phyloP scores from a whole-genome alignment of 2,329 filamentous ascomycete genomes.

The Aspergillus versicolor region DNA sequence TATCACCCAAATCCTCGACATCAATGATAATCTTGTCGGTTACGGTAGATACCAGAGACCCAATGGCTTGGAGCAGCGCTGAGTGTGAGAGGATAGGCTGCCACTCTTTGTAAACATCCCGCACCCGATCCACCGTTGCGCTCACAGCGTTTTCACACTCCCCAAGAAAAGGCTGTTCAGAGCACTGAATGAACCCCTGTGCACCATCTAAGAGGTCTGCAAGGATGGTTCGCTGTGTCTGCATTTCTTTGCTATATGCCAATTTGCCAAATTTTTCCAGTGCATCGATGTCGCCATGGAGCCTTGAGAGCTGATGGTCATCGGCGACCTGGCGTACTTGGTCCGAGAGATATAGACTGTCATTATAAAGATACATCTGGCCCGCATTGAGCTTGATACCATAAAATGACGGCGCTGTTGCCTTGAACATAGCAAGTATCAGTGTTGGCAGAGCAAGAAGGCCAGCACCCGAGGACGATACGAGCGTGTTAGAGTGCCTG shows the following conservation, averaged over 20 bases:
- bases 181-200: constrained; percentile 61
- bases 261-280: constrained; percentile 61
- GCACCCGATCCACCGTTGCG: constrained; percentile 58
- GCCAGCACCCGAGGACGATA: constrained; percentile 43
- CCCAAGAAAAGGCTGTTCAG: constrained; percentile 56
- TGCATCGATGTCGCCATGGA: constrained; percentile 55
- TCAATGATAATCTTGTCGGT: constrained; percentile 61
- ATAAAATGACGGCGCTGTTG: constrained; percentile 49
- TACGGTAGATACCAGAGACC: constrained; percentile 57
- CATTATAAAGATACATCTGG: constrained; percentile 66
- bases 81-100: constrained; percentile 58
- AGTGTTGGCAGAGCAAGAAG: constrained; percentile 48
- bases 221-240: constrained; percentile 62
- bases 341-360: constrained; percentile 58
- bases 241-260: constrained; percentile 64
- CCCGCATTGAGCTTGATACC: constrained; percentile 47
- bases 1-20: constrained; percentile 63
- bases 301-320: constrained; percentile 48
- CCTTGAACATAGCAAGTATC: constrained; percentile 52
- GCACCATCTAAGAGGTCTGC: constrained; percentile 63
- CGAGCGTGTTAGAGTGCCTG: constrained; percentile 35
- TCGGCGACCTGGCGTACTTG: constrained; percentile 51
- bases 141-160: constrained; percentile 62
- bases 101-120: constrained; percentile 58
- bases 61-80: constrained; percentile 61